A percentile compares a stretch with the other conserved stretches of the same genome.
phyloP scores from a whole-genome alignment of 2,329 filamentous ascomycete species.

The Fusarium sp. region DNA sequence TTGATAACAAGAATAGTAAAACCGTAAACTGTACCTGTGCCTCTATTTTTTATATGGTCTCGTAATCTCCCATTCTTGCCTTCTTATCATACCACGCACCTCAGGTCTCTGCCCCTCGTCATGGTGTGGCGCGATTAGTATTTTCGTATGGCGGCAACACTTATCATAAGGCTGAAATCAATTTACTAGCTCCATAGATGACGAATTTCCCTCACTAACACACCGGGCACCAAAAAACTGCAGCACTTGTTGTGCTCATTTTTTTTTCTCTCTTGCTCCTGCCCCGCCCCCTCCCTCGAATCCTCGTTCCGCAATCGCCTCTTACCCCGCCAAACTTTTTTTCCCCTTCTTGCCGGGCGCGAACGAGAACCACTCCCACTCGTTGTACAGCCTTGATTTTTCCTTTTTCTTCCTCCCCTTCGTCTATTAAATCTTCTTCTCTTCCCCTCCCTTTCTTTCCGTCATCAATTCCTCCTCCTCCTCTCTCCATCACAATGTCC shows the following conservation, averaged over 20 bases:
- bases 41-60: neutral
- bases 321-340: slow-evolving; percentile 45
- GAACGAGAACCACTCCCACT: slow-evolving; percentile 32
- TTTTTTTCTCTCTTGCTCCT: slow-evolving; percentile 22
- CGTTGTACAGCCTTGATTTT: slow-evolving; percentile 9
- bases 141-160: neutral
- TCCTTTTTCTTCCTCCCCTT: slow-evolving; percentile 9
- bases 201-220: slow-evolving; percentile 13
- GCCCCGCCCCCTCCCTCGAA: slow-evolving; percentile 38
- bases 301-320: slow-evolving; percentile 32
- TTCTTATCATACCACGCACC: neutral
- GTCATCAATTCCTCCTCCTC: slow-evolving; percentile 16
- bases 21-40: neutral
- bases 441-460: neutral
- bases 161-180: slow-evolving; percentile 5
- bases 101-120: neutral
- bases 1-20: neutral
- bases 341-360: slow-evolving; percentile 35
- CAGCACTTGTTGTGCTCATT: slow-evolving; percentile 16
- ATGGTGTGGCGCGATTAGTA: neutral
- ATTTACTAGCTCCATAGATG: slow-evolving; percentile 16
- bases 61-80: neutral
- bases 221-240: neutral
- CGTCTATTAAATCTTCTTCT: slow-evolving; percentile 2
- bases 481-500: slow-evolving; percentile 47